Evolutionary conservation across 148 eudicot species (phyloP).

Genomic region (Simmondsia chinensis): DNA sequence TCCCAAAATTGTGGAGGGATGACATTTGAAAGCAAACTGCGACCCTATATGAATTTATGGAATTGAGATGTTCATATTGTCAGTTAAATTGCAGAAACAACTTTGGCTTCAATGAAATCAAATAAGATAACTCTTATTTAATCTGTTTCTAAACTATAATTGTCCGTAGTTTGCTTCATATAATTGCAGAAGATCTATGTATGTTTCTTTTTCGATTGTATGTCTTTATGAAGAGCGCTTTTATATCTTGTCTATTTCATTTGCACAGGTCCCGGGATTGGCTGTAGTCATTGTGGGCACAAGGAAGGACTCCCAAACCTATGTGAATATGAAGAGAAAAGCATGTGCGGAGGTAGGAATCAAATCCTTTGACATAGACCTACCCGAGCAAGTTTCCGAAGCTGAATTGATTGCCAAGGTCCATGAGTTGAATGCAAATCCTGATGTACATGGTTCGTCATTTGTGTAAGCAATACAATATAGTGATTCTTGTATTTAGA

Average conservation of each 20-base stretch:
- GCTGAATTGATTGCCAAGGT: constrained; percentile 70
- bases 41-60: too few species aligned
- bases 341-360: constrained; percentile 98
- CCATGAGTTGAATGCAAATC: constrained; percentile 77
- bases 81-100: background rate
- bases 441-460: constrained; percentile 85
- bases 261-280: constrained; percentile 76
- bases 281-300: constrained; percentile 90
- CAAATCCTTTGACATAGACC: constrained; percentile 60
- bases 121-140: background rate
- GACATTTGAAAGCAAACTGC: too few species aligned
- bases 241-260: background rate
- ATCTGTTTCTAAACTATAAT: too few species aligned
- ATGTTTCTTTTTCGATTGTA: too few species aligned
- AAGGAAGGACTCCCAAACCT: constrained; percentile 91
- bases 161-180: too few species aligned
- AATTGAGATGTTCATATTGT: background rate
- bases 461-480: constrained; percentile 11
- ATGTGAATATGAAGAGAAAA: constrained; percentile 89
- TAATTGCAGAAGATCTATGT: too few species aligned
- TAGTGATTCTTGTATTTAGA: too few species aligned
- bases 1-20: too few species aligned
- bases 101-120: background rate
- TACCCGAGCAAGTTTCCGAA: constrained; percentile 72
- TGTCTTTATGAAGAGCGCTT: too few species aligned